phyloP scores from a whole-genome alignment of 163 green algal species.

The Volvox carteri region DNA sequence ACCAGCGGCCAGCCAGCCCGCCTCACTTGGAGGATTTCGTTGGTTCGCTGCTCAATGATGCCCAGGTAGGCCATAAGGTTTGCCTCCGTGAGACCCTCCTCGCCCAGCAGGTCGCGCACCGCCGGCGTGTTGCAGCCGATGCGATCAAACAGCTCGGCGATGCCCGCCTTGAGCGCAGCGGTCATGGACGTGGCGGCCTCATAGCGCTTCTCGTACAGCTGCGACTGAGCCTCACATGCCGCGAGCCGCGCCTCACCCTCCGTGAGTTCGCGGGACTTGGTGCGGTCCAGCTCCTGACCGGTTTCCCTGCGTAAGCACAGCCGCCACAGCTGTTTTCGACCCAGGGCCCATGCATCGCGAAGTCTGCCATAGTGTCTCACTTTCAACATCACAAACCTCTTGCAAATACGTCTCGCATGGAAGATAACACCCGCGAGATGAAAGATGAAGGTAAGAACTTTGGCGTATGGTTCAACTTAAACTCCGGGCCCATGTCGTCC shows the following conservation, averaged over 20 bases:
- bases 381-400: too few relatives aligned
- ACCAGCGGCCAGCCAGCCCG: too few relatives aligned
- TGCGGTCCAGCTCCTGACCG: constrained; percentile 69
- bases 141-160: constrained; percentile 74
- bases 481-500: too few relatives aligned
- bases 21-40: constrained; percentile 86
- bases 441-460: too few relatives aligned
- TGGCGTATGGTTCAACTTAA: too few relatives aligned
- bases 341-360: too few relatives aligned
- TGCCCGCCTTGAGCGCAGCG: constrained; percentile 68
- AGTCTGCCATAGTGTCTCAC: too few relatives aligned
- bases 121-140: constrained; percentile 85
- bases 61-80: constrained; percentile 92
- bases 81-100: constrained; percentile 77
- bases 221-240: constrained; percentile 72
- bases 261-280: constrained; percentile 61
- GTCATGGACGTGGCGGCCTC: constrained; percentile 72
- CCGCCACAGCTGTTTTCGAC: too few relatives aligned
- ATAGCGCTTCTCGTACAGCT: constrained; percentile 77
- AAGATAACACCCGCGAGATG: too few relatives aligned
- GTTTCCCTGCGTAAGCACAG: constrained; percentile 24
- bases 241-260: constrained; percentile 70
- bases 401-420: too few relatives aligned
- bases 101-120: constrained; percentile 82
- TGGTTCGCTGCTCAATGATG: constrained; percentile 91